phyloP scores from a whole-genome alignment of 2,329 filamentous ascomycete species.

The Diplocarpon mali region DNA sequence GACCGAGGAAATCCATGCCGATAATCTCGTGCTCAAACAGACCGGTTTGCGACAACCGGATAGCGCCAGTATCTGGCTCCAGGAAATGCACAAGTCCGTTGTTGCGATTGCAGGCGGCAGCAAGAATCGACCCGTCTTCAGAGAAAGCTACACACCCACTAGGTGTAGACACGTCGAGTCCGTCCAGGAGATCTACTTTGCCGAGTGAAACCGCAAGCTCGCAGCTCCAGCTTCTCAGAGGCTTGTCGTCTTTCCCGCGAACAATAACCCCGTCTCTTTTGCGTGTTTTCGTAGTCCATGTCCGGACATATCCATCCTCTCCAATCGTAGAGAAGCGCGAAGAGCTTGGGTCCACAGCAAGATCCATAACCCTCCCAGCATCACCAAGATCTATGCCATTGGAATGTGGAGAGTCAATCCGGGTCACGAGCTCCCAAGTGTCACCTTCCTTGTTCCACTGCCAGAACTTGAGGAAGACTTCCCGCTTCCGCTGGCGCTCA shows the following conservation, averaged over 20 bases:
- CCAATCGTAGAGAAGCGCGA: constrained; percentile 77
- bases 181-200: constrained; percentile 28
- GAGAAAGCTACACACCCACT: constrained; percentile 66
- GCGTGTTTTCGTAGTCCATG: constrained; percentile 70
- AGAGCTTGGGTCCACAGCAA: constrained; percentile 58
- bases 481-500: constrained; percentile 42
- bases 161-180: constrained; percentile 3
- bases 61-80: constrained; percentile 55
- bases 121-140: constrained; percentile 74
- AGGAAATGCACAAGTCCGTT: constrained; percentile 63
- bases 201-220: constrained; percentile 44
- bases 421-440: constrained; percentile 65
- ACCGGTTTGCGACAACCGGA: constrained; percentile 56
- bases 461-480: constrained; percentile 91
- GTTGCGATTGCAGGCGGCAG: constrained; percentile 49
- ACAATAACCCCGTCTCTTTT: constrained; percentile 56
- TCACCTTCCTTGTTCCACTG: constrained; percentile 45
- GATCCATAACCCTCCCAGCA: constrained; percentile 53
- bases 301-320: constrained; percentile 62
- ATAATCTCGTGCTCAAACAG: constrained; percentile 55
- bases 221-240: constrained; percentile 65
- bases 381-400: constrained; percentile 38
- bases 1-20: constrained; percentile 60
- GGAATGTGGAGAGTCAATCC: constrained; percentile 74
- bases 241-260: constrained; percentile 45